These are phyloP conservation scores for Arthrobotrys pseudoclavata DNA, from an alignment of 2,329 filamentous ascomycete genomes.

Conservation along the genomic window DNA sequence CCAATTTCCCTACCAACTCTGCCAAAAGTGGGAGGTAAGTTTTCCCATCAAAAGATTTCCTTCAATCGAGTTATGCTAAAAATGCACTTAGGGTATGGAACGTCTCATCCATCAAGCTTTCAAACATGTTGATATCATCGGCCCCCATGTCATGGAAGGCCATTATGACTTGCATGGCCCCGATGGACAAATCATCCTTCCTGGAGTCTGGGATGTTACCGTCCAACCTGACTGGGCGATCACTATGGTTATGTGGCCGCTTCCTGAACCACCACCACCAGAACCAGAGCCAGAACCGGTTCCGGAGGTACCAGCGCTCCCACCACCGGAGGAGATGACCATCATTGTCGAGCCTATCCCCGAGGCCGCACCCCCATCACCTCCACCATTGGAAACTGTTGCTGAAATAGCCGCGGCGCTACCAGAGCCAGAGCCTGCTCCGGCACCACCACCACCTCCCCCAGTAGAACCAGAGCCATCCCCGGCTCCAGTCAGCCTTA, in stretches of 20 bases:
- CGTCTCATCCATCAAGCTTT: constrained; percentile 88
- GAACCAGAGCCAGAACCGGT: constrained; percentile 52
- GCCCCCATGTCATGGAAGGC: constrained; percentile 80
- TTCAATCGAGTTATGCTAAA: constrained; percentile 29
- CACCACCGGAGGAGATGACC: constrained; percentile 60
- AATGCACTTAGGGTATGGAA: constrained; percentile 78
- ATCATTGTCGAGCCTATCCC: constrained; percentile 57
- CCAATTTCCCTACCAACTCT: constrained; percentile 88
- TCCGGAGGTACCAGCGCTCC: constrained; percentile 57
- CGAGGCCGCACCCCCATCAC: constrained; percentile 49
- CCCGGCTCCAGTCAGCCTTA: constrained; percentile 50
- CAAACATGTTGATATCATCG: constrained; percentile 80
- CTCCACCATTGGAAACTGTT: constrained; percentile 48
- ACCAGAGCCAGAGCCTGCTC: constrained; percentile 36
- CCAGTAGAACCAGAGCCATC: constrained; percentile 30
- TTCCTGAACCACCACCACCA: constrained; percentile 68
- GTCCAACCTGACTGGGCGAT: constrained; percentile 82
- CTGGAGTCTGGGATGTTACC: constrained; percentile 84
- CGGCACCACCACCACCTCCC: constrained; percentile 51
- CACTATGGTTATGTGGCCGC: constrained; percentile 77
- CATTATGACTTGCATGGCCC: constrained; percentile 85
- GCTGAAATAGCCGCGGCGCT: constrained; percentile 37
- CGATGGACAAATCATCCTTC: constrained; percentile 84
- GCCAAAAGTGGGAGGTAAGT: constrained; percentile 84
- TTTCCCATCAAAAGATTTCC: not conserved